Evolutionary conservation across 768 basidiomycete species (phyloP), one percentile per base, ranked within the genome.

Genomic region (Phallus indusiatus): DNA sequence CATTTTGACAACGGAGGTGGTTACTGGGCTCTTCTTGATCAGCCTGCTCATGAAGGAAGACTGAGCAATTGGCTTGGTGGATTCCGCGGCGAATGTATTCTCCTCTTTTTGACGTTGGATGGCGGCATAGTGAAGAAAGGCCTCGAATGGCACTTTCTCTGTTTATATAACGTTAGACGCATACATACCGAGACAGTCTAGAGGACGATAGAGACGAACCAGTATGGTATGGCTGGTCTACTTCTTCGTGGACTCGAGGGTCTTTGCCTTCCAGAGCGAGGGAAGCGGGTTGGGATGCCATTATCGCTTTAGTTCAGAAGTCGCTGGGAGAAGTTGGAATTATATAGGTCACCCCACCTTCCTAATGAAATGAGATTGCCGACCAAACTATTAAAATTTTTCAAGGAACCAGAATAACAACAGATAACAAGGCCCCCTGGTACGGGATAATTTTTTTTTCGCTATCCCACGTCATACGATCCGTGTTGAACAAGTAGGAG

Each of bases 71-170:
- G 42, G 42, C 3, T n/a, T 42, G 28, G 2, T 28, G 28, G 28
- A 3, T 7, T 28, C 28, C 2, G 28, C 7, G 7, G 28, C 42
- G n/a, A 42, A 42, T 42, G 4, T n/a, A 42, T 2, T 35, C 5
- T 59, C 34, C 10, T 59, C 57, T 24, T 24, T 35, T 46, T 59
- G 28, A 20, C 57, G 57, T 52, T 59, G 57, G n/a, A 59, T 28
- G 10, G 16, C 21, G 35, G 57, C 57, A 52, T 33, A 59, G 28
- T 59, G 24, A 20, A 59, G 57, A 28, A 59, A 59, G 1, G 22
- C 57, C 36, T 59, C 57, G 50, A 59, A 59, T 1, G 57, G 57
- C 14, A 59, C 33, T 33, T 46, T 59, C 2, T 42, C 57, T 59
- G 2, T 28, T 28, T 28, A 28, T 3, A 28, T 3, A 2, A 6